phyloP scores from a whole-genome alignment of 805 yeast genomes.

The Debaryomyces tyrocola region DNA sequence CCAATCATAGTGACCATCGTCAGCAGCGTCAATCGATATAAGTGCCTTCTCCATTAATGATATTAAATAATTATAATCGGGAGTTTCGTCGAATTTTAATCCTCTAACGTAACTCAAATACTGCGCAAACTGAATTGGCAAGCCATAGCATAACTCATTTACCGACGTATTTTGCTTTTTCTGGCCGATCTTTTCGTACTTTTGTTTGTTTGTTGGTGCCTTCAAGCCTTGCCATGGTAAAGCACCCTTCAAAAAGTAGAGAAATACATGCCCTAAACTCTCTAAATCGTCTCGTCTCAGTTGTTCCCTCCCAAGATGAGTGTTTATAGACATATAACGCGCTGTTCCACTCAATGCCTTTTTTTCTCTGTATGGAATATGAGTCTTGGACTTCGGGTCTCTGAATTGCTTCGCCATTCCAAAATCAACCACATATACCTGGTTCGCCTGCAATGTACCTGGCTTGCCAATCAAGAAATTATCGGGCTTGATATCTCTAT shows the following conservation, averaged over 20 bases:
- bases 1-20: conserved; percentile 95
- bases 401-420: conserved; percentile 99
- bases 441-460: conserved; percentile 77
- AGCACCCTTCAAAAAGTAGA: conserved; percentile 90
- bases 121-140: conserved; percentile 91
- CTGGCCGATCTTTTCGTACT: conserved; percentile 96
- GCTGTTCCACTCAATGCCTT: conserved; percentile 97
- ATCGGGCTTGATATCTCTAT: conserved; percentile 97
- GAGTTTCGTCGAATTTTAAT: conserved; percentile 88
- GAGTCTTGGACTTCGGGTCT: conserved; percentile 93
- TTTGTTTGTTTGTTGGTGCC: conserved; percentile 97
- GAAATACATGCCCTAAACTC: conserved; percentile 93
- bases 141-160: conserved; percentile 80
- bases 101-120: conserved; percentile 87
- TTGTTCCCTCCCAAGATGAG: conserved; percentile 97
- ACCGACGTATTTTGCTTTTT: conserved; percentile 90
- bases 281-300: conserved; percentile 95
- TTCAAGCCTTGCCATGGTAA: conserved; percentile 99
- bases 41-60: conserved; percentile 76
- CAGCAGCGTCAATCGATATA: conserved; percentile 60
- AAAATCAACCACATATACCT: conserved; percentile 88
- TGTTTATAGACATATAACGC: conserved; percentile 96
- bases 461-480: conserved; percentile 93
- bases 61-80: conserved; percentile 87
- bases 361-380: conserved; percentile 95